A percentile compares a stretch with the other conserved stretches of the same genome.
Conservation (phyloP, 345 rosid species). For the Laguncularia racemosa region DNA sequence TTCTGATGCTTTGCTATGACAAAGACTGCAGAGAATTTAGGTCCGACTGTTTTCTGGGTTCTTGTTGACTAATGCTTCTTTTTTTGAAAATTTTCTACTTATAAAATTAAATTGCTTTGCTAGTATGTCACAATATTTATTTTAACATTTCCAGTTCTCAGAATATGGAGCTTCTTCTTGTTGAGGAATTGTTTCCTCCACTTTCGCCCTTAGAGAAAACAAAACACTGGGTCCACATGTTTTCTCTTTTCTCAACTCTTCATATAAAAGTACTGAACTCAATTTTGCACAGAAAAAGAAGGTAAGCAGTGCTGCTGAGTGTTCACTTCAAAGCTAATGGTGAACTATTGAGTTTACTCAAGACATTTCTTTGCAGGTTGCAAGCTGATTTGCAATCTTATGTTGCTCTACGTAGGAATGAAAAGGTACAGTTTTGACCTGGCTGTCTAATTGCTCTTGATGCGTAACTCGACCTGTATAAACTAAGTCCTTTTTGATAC, state of each 20-base stretch:
- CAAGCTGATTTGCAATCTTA: constrained; percentile 61
- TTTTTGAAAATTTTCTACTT: constrained; percentile 10
- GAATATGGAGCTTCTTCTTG: constrained; percentile 62
- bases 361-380: constrained; percentile 48
- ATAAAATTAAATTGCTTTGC: neutral
- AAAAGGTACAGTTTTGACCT: constrained; percentile 30
- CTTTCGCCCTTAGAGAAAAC: constrained; percentile 60
- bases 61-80: no score
- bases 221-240: constrained; percentile 72
- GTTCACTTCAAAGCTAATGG: constrained; percentile 11
- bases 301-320: constrained; percentile 29
- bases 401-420: constrained; percentile 51
- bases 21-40: constrained; percentile 74
- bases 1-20: constrained; percentile 69
- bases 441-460: no score
- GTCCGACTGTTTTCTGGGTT: constrained; percentile 19
- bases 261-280: constrained; percentile 62
- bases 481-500: no score
- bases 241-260: constrained; percentile 54
- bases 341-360: constrained; percentile 12
- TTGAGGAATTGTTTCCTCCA: constrained; percentile 64
- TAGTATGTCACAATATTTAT: neutral
- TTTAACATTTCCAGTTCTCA: constrained; percentile 47
- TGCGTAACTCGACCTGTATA: no score
- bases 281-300: constrained; percentile 65